A percentile compares a stretch with the other conserved stretches of the same genome.
phyloP scores from a whole-genome alignment of 2,329 filamentous ascomycete species.

The Madurella mycetomatis region DNA sequence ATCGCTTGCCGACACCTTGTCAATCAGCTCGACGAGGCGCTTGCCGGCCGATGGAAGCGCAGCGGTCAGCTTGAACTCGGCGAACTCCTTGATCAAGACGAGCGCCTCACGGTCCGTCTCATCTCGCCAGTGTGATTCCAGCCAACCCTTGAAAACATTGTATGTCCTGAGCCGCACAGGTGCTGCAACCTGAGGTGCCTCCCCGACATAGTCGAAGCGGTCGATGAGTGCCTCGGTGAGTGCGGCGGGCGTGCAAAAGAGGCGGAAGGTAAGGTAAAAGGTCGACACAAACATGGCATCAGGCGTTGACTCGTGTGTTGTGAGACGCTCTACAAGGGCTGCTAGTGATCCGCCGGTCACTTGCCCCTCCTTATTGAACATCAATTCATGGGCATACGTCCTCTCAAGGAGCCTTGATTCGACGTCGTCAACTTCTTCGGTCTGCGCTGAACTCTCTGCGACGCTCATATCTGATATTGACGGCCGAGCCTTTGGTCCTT shows the following conservation, averaged over 20 bases:
- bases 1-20: slow-evolving; percentile 68
- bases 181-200: slow-evolving; percentile 67
- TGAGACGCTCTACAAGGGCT: slow-evolving; percentile 89
- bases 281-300: slow-evolving; percentile 89
- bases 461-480: slow-evolving; percentile 66
- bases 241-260: slow-evolving; percentile 78
- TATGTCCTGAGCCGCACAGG: slow-evolving; percentile 88
- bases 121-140: slow-evolving; percentile 91
- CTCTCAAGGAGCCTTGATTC: slow-evolving; percentile 85
- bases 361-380: slow-evolving; percentile 90
- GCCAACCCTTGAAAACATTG: slow-evolving; percentile 95
- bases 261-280: slow-evolving; percentile 92
- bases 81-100: slow-evolving; percentile 72
- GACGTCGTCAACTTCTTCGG: slow-evolving; percentile 72
- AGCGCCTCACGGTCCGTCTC: slow-evolving; percentile 75
- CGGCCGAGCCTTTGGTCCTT: slow-evolving; percentile 53
- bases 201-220: slow-evolving; percentile 85
- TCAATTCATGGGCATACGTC: slow-evolving; percentile 85
- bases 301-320: slow-evolving; percentile 86
- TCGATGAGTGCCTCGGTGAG: slow-evolving; percentile 81
- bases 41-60: slow-evolving; percentile 73
- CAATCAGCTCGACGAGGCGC: slow-evolving; percentile 72
- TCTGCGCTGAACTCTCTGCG: slow-evolving; percentile 59
- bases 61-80: slow-evolving; percentile 63
- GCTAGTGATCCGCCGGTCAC: slow-evolving; percentile 89